A percentile compares a stretch with the other conserved stretches of the same genome.
phyloP scores from a whole-genome alignment of 2,329 filamentous ascomycete species.

The Xylaria sp. region DNA sequence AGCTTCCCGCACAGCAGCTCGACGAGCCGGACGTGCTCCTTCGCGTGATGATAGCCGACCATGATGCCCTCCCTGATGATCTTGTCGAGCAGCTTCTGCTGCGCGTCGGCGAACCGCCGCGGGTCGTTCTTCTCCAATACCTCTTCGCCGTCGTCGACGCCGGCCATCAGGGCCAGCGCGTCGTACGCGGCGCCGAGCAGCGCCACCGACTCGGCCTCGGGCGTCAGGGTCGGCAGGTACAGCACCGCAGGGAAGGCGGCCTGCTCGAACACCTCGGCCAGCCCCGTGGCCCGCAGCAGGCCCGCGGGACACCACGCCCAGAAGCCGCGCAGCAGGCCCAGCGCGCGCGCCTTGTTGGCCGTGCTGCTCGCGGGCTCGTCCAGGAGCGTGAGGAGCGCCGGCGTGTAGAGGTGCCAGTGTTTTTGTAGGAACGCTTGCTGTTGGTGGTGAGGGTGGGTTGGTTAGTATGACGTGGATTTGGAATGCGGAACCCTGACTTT shows the following conservation, averaged over 20 bases:
- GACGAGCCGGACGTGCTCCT: slow-evolving; percentile 60
- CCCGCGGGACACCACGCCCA: slow-evolving; percentile 55
- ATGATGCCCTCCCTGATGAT: slow-evolving; percentile 60
- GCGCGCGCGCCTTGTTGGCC: slow-evolving; percentile 56
- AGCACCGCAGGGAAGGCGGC: slow-evolving; percentile 72
- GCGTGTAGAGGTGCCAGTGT: slow-evolving; percentile 70
- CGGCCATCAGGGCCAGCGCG: slow-evolving; percentile 63
- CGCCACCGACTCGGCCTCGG: slow-evolving; percentile 67
- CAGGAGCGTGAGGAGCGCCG: slow-evolving; percentile 68
- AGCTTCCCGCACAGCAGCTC: slow-evolving; percentile 58
- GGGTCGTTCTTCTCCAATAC: neutral
- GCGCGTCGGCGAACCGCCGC: slow-evolving; percentile 25
- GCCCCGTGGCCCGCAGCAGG: slow-evolving; percentile 64
- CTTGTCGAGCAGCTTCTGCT: slow-evolving; percentile 52
- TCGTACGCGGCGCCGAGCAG: slow-evolving; percentile 69
- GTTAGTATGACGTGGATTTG: neutral
- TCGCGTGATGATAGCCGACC: slow-evolving; percentile 58
- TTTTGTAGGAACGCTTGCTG: slow-evolving; percentile 50
- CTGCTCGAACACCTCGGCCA: slow-evolving; percentile 69
- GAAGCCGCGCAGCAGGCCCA: slow-evolving; percentile 57
- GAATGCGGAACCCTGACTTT: too few species aligned
- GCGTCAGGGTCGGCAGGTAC: slow-evolving; percentile 76
- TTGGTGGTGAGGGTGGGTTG: slow-evolving; percentile 2
- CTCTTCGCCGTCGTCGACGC: slow-evolving; percentile 29
- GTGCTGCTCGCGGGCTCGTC: slow-evolving; percentile 63